Evolutionary conservation across 768 basidiomycete species (phyloP).

Genomic region (Tricholoma sp.): DNA sequence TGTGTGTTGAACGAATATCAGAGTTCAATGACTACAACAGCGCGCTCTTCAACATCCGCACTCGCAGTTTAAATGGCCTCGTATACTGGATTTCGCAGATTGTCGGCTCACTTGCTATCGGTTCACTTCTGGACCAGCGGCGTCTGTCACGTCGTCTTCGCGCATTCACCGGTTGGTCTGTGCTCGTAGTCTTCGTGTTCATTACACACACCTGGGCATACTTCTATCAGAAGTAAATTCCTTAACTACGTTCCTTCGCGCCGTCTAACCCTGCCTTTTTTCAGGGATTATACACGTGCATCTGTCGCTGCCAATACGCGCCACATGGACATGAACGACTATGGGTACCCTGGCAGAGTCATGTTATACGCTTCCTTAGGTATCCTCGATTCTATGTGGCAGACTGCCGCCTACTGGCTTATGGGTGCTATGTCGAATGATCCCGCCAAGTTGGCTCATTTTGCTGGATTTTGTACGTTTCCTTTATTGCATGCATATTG

Average conservation of each 20-base stretch:
- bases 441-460: conserved; percentile 44
- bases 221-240: conserved; percentile 59
- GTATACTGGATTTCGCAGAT: conserved; percentile 81
- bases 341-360: conserved; percentile 47
- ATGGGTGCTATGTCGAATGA: conserved; percentile 18
- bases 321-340: conserved; percentile 58
- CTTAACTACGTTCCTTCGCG: background rate
- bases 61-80: conserved; percentile 70
- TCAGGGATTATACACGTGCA: conserved; percentile 55
- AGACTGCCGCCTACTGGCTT: conserved; percentile 77
- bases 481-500: background rate
- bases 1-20: conserved; percentile 19
- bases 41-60: conserved; percentile 76
- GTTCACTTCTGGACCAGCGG: conserved; percentile 58
- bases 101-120: conserved; percentile 67
- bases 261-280: background rate
- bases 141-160: conserved; percentile 57
- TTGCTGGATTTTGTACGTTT: conserved; percentile 74
- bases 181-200: conserved; percentile 61
- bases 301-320: conserved; percentile 32
- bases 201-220: conserved; percentile 72
- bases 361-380: conserved; percentile 71
- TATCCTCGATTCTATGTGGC: conserved; percentile 80
- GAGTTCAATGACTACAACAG: conserved; percentile 79
- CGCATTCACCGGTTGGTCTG: conserved; percentile 63